Evolutionary conservation across 2,329 filamentous ascomycete genomes (phyloP), one percentile per base, ranked within the genome.

Genomic region (Diaporthe caulivora): DNA sequence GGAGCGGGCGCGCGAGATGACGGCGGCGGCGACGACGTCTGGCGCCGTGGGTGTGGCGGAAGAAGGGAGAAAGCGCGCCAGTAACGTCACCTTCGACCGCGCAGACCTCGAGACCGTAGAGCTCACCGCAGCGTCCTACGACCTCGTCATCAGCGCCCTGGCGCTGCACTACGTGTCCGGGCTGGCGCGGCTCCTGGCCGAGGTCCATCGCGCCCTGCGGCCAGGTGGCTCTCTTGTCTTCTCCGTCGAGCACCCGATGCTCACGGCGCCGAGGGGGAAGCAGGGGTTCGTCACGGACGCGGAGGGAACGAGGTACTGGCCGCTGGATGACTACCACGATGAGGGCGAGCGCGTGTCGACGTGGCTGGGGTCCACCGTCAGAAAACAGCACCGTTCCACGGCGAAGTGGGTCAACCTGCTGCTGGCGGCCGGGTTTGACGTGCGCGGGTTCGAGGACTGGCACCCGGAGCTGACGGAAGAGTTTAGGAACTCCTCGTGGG

Each of bases 131-230:
- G 53, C 17, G 8, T 9, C 53, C 3, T 55, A 55, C 29, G 53
- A 55, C 53, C 29, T 55, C 53, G 53, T 37, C 53, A 34, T 55
- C 53, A 55, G 53, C 53, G 53, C 53, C 29, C 54, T 57, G 54
- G 54, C 57, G 37, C 57, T 42, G 57, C 34, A 60, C 57, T 42
- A 60, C 57, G 57, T 60, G 8, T 57, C 54, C 29, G 18, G 31
- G 17, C 9, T 57, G 17, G 29, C 13, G 18, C 54, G 24, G 29
- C 54, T 57, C 10, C 54, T 57, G 18, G 54, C 29, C 54, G 5
- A 57, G 29, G 29, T 57, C 0, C 54, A 57, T 4, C 1, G 8
- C 17, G 13, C 54, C 18, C 54, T 57, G 17, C 54, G 21, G 21
- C 54, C 31, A 3, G 31, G 31, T 6, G 57, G 57, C 15, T 0